These are phyloP conservation scores for Porphyridium purpureum DNA, from an alignment of 23 red algal genomes.

Conservation along the genomic window DNA sequence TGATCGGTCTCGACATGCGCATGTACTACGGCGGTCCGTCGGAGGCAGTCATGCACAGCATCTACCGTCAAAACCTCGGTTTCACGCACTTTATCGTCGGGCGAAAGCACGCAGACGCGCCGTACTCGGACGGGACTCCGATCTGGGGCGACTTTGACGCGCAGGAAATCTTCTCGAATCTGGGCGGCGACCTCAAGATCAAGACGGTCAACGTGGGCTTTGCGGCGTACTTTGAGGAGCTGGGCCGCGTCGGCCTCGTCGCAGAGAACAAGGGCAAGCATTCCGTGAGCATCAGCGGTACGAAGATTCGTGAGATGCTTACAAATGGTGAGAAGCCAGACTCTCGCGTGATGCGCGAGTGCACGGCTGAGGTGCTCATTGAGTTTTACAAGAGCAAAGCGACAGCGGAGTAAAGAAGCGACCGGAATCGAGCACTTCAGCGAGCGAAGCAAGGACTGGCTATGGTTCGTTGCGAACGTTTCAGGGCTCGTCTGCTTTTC, in stretches of 20 bases:
- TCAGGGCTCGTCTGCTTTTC: no score
- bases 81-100: conserved; percentile 89
- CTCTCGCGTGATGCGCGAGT: conserved; percentile 73
- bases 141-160: conserved; percentile 97
- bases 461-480: no score
- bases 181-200: conserved; percentile 53
- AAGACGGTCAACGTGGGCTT: conserved; percentile 86
- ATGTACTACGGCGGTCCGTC: conserved; percentile 91
- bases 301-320: conserved; percentile 80
- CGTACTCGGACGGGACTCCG: conserved; percentile 61
- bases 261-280: conserved; percentile 74
- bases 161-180: conserved; percentile 52
- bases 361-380: conserved; percentile 58
- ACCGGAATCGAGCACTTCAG: no score
- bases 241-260: conserved; percentile 55
- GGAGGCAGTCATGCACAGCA: conserved; percentile 90
- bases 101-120: conserved; percentile 88
- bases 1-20: conserved; percentile 88
- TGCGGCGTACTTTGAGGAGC: conserved; percentile 89
- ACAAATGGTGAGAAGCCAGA: conserved; percentile 71
- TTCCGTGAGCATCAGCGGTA: conserved; percentile 62
- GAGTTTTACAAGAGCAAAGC: conserved; percentile 68
- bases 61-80: conserved; percentile 91
- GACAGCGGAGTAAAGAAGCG: no score
- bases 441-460: no score